These are phyloP conservation scores for Penicillium nordicum DNA, from an alignment of 2,329 filamentous ascomycete genomes.

Conservation along the genomic window DNA sequence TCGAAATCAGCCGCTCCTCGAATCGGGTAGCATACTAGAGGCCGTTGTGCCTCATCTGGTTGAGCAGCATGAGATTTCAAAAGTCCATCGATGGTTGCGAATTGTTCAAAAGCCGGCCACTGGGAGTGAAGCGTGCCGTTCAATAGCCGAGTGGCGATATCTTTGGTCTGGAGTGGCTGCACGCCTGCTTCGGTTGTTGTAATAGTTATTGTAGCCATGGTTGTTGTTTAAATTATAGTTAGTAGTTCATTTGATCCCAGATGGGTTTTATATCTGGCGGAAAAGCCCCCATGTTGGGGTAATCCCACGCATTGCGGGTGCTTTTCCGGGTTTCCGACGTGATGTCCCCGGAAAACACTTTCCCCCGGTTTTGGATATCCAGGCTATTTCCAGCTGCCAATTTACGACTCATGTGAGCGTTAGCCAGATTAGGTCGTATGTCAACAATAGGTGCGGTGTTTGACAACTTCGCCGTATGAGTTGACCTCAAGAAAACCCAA, in stretches of 20 bases:
- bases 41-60: constrained; percentile 10
- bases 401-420: not conserved
- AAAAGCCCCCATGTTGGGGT: not conserved
- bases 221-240: not conserved
- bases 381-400: not conserved
- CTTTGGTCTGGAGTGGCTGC: constrained; percentile 11
- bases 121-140: constrained; percentile 23
- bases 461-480: not conserved
- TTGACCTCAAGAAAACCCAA: no score
- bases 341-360: constrained; percentile 3
- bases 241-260: not conserved
- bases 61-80: constrained; percentile 21
- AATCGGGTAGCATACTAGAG: constrained; percentile 22
- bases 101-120: constrained; percentile 19
- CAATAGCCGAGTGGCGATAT: constrained; percentile 19
- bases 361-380: not conserved
- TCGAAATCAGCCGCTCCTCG: constrained; percentile 19
- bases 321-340: constrained; percentile 15
- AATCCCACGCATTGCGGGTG: constrained; percentile 6
- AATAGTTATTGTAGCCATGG: constrained; percentile 9
- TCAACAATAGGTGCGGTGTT: not conserved
- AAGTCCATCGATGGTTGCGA: constrained; percentile 21
- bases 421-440: fast-evolving
- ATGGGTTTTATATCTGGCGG: constrained; percentile 5
- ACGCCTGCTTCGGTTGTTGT: constrained; percentile 7